phyloP scores from a whole-genome alignment of 306 rosid species.

The Lithocarpus polystachyus region DNA sequence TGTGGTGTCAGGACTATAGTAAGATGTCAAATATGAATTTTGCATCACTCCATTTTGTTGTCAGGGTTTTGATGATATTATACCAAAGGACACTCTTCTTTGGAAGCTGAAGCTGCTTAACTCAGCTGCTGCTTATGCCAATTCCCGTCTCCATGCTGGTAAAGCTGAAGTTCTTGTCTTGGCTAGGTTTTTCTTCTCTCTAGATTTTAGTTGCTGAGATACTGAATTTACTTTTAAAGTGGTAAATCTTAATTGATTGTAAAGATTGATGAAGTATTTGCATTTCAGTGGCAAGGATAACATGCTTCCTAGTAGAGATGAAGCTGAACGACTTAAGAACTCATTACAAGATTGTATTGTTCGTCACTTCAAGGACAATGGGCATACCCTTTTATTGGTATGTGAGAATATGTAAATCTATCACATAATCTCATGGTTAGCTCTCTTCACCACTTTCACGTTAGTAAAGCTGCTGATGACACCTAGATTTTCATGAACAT shows the following conservation, averaged over 20 bases:
- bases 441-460: background rate
- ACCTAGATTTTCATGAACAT: background rate
- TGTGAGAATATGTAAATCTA: constrained; percentile 19
- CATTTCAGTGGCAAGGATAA: constrained; percentile 79
- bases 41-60: constrained; percentile 22
- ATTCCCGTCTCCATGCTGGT: constrained; percentile 93
- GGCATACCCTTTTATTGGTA: constrained; percentile 96
- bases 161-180: constrained; percentile 92
- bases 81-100: constrained; percentile 76
- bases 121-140: constrained; percentile 86
- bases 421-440: background rate
- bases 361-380: constrained; percentile 70
- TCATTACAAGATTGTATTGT: constrained; percentile 56
- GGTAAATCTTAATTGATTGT: constrained; percentile 6
- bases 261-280: constrained; percentile 27
- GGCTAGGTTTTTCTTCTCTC: constrained; percentile 62
- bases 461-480: background rate
- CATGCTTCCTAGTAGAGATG: constrained; percentile 84
- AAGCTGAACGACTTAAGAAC: constrained; percentile 60
- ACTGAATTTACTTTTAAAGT: constrained; percentile 20
- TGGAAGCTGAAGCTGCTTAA: constrained; percentile 94
- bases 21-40: constrained; percentile 7
- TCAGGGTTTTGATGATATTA: constrained; percentile 64
- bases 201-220: background rate
- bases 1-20: constrained; percentile 2